Conservation (phyloP, 1,139 yeast species). For the Suhomyces bribrorum region DNA sequence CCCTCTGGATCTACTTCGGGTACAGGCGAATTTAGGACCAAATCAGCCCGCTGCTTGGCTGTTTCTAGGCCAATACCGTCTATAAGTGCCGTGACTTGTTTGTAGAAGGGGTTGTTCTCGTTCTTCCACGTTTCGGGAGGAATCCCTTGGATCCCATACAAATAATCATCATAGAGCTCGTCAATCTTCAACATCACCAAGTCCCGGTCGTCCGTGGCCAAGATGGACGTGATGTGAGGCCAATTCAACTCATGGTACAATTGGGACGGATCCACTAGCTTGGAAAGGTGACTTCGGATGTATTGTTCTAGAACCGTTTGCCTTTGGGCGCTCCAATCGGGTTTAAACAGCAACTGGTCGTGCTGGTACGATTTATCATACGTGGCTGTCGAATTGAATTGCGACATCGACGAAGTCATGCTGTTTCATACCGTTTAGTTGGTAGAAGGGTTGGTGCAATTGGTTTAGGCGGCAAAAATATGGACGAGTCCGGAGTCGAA, state of each 20-base stretch:
- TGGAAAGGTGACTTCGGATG: slow-evolving; percentile 14
- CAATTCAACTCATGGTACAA: slow-evolving; percentile 24
- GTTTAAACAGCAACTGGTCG: slow-evolving; percentile 14
- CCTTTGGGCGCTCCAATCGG: slow-evolving; percentile 23
- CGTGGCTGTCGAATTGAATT: not conserved
- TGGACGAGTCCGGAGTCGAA: slow-evolving; percentile 91
- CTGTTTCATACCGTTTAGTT: not conserved
- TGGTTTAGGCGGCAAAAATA: slow-evolving; percentile 10
- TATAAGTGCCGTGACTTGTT: slow-evolving; percentile 2
- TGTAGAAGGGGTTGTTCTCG: slow-evolving; percentile 1
- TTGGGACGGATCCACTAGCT: slow-evolving; percentile 15
- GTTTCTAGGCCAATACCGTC: slow-evolving; percentile 4
- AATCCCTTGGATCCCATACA: slow-evolving; percentile 11
- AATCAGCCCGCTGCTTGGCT: not conserved
- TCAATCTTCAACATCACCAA: slow-evolving; percentile 25
- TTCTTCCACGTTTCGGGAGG: slow-evolving; percentile 5
- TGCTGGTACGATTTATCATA: slow-evolving; percentile 19
- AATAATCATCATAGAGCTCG: slow-evolving; percentile 23
- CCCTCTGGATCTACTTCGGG: not conserved
- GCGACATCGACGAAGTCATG: slow-evolving; percentile 5
- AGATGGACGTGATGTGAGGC: slow-evolving; percentile 15
- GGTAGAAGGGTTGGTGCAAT: slow-evolving; percentile 1
- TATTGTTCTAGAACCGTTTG: slow-evolving; percentile 21
- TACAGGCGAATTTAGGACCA: not conserved
- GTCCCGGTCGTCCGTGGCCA: slow-evolving; percentile 20